Base-by-base conservation (phyloP, 805 yeast genomes). In the Zygosaccharomyces lentus region DNA sequence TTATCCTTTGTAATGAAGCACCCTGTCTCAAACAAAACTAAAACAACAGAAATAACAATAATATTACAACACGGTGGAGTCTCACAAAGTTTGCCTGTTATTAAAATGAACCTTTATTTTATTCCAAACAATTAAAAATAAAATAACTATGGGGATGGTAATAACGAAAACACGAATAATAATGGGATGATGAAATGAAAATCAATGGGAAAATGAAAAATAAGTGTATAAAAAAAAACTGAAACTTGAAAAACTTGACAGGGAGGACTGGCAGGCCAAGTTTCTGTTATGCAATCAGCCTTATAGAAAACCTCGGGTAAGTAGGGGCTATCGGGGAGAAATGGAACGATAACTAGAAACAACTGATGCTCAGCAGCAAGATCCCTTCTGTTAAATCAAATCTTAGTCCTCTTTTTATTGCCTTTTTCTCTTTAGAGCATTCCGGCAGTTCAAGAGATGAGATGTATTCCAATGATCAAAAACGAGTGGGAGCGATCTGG, bases 391-490 rank as follows among this genome's bases (percentile, higher is more conserved):
- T 19, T 19, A 19, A 21, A 27, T 19, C 8, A 27, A 26, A 16
- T 27, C 21, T 27, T 31, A 6, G 12, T 25, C 15, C 31, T 37
- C 7, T 17, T 13, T 37, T 37, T 37, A 6, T 13, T 37, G 21
- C 27, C 12, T 27, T 25, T 37, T 27, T 15, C 30, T 12, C 21
- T 26, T 26, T n/a, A 27, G 7, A 4, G 6, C 32, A 30, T 27
- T 27, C 31, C 10, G 16, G 26, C 17, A 15, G 34, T 29, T 29
- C 13, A 47, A 40, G 42, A 43, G 34, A 41, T 41, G 24, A 46
- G 47, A 38, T 37, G 26, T 19, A 21, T 46, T 13, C 35, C 17
- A 38, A 38, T 24, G 6, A 29, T 29, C 32, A 6, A 29, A 37
- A 29, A 23, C 25, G 21, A 41, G 10, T 25, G 10, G 32, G 26